A percentile compares a stretch with the other conserved stretches of the same genome.
Evolutionary conservation across 2,329 filamentous ascomycete genomes (phyloP).

Genomic region (Fulvia fulva): DNA sequence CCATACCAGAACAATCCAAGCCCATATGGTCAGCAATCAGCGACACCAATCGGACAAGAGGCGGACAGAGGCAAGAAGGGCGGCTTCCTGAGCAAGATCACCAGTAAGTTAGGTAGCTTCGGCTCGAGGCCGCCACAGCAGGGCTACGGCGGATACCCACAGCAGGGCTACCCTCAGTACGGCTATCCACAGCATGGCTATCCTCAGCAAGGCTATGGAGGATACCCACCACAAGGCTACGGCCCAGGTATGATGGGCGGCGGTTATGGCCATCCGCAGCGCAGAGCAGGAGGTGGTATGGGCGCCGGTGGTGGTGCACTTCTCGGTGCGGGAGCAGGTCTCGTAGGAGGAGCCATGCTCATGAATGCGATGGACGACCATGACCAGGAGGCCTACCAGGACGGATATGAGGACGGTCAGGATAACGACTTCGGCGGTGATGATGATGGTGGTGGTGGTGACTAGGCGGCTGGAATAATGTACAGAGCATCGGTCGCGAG

Average conservation of each 20-base stretch:
- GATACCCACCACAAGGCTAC: conserved; percentile 32
- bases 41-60: conserved; percentile 19
- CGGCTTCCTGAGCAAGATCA: conserved; percentile 50
- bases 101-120: conserved; percentile 42
- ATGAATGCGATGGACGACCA: conserved; percentile 58
- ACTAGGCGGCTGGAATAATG: conserved; percentile 7
- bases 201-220: conserved; percentile 29
- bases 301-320: conserved; percentile 71
- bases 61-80: conserved; percentile 40
- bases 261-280: conserved; percentile 39
- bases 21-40: conserved; percentile 25
- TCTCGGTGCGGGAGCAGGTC: conserved; percentile 73
- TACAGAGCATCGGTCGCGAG: background rate
- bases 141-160: conserved; percentile 30
- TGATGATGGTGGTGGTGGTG: conserved; percentile 33
- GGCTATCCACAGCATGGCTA: conserved; percentile 31
- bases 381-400: conserved; percentile 49
- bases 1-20: conserved; percentile 15
- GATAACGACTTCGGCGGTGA: conserved; percentile 32
- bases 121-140: conserved; percentile 19
- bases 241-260: conserved; percentile 32
- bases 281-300: conserved; percentile 49
- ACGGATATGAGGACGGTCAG: conserved; percentile 43
- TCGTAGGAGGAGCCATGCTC: conserved; percentile 73
- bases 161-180: conserved; percentile 23